Evolutionary conservation across 345 rosid genomes (phyloP), one percentile per base, ranked within the genome.

Genomic region (Psidium guajava): DNA sequence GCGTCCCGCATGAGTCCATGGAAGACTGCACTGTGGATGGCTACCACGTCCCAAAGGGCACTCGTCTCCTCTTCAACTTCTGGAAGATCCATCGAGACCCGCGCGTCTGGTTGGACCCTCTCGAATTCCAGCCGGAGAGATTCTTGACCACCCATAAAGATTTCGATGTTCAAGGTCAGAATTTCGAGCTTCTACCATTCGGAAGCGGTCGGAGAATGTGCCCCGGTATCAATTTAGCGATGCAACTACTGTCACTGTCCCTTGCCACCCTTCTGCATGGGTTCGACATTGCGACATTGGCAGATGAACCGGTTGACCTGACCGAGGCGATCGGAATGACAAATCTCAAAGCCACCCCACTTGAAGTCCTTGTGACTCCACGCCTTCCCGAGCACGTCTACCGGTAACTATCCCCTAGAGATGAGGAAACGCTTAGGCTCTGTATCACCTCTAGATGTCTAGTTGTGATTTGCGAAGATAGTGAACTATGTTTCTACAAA

Each of bases 201-300:
- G 85, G 92, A 7, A 77, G 88, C 3, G 91, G 92, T 0, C 85
- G 94, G 32, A 89, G 94, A 57, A 84, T 86, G 32, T 92, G 94
- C 49, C 92, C 91, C 2, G 91, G 92, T 21, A 61, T 86, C 11
- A 82, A 87, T 9, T 85, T 89, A 27, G 92, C 91, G 5, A 61
- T 89, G 51, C 90, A 87, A 47, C 82, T 91, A n/a, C 16, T 89
- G 77, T 86, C 85, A 22, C 64, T 92, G 11, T 44, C 89, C 0
- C 77, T 92, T 6, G 91, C 93, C 28, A 61, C 61, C n/a, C 75
- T 92, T 80, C 77, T 91, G 7, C 93, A 91, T 3, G 89, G 86
- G 11, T 92, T 91, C 77, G 90, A 92, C 3, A 11, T 89, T 6
- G 32, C 36, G 8, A 82, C 84, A 6, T 86, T 56, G 2, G 57